Base-by-base conservation (phyloP, 2,329 filamentous ascomycete genomes). In the Bertia moriformis region DNA sequence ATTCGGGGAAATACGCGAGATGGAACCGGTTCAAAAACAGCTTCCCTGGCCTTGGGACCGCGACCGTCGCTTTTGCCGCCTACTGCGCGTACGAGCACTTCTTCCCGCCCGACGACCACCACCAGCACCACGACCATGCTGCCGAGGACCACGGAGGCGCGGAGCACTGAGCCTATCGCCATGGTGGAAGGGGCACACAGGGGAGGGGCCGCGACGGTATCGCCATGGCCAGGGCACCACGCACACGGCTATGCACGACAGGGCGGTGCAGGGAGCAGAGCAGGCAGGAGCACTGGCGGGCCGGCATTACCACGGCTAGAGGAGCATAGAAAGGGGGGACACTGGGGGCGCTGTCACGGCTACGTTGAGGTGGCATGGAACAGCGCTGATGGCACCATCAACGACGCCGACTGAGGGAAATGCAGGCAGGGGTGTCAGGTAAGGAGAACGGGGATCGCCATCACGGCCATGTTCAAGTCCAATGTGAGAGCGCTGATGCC, bases 81-180 rank as follows among this genome's bases (percentile, higher is more conserved):
- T 98, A 98, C 66, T 86, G 88, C 59, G 76, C 73, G 43, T 93
- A 86, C 61, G 91, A 98, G 66, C 75, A 91, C 59, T 63, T 93
- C 40, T 93, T 95, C 60, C 57, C 93, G 49, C 71, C 81, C 53
- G 81, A 88, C 45, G 72, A 79, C 45, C 73, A 78, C 49, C 74
- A 74, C 53, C 63, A 70, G 47, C 64, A 63, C 45, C 22, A 27
- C 22, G 7, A 27, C n/a, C n/a, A n/a, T n/a, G n/a, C n/a, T n/a
- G n/a, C n/a, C n/a, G 60, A 62, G 43, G 63, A 55, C 30, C 71
- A 78, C 46, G 66, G 62, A 45, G 66, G 73, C 41, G 66, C 52
- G 41, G 73, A 77, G 55, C 74, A 80, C 58, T 78, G 62, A 62
- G n/a, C n/a, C n/a, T n/a, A n/a, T n/a, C n/a, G n/a, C n/a, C n/a